Conservation (phyloP, 1,284 basidiomycete species). For the Sanguinoderma infundibulare region DNA sequence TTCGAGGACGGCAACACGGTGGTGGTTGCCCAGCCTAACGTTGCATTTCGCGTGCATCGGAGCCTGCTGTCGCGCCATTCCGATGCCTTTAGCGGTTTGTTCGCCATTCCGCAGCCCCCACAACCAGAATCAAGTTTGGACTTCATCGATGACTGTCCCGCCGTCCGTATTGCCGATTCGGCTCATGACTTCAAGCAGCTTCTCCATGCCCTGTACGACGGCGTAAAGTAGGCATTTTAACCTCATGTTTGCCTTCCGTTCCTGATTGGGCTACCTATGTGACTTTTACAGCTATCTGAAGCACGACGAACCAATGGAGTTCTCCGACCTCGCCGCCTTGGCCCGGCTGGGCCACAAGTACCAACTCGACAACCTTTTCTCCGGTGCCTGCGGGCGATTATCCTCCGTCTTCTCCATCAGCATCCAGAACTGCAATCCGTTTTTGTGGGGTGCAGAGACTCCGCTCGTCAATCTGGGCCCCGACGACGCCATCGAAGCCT, state of each 20-base stretch:
- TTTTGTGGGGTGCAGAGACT: background rate
- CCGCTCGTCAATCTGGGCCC: background rate
- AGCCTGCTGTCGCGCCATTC: constrained; percentile 9
- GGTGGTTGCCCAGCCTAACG: constrained; percentile 1
- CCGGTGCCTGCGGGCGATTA: constrained; percentile 1
- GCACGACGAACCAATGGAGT: background rate
- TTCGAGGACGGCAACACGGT: constrained; percentile 14
- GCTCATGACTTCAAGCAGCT: constrained; percentile 11
- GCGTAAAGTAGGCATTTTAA: background rate
- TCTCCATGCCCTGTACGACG: constrained; percentile 9
- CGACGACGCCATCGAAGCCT: background rate
- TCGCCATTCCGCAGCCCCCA: constrained; percentile 8
- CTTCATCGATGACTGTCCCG: constrained; percentile 5
- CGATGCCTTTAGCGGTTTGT: constrained; percentile 6
- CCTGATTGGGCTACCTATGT: too few species aligned
- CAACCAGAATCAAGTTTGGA: background rate
- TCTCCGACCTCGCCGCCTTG: constrained; percentile 4
- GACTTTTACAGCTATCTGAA: background rate
- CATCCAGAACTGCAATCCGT: background rate
- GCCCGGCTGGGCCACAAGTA: constrained; percentile 18
- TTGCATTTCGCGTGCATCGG: constrained; percentile 7
- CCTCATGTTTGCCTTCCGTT: background rate
- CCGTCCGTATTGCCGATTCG: constrained; percentile 10
- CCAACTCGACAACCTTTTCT: background rate
- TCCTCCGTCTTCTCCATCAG: background rate